phyloP scores from a whole-genome alignment of 768 basidiomycete genomes.

The Phaeotremella skinneri region DNA sequence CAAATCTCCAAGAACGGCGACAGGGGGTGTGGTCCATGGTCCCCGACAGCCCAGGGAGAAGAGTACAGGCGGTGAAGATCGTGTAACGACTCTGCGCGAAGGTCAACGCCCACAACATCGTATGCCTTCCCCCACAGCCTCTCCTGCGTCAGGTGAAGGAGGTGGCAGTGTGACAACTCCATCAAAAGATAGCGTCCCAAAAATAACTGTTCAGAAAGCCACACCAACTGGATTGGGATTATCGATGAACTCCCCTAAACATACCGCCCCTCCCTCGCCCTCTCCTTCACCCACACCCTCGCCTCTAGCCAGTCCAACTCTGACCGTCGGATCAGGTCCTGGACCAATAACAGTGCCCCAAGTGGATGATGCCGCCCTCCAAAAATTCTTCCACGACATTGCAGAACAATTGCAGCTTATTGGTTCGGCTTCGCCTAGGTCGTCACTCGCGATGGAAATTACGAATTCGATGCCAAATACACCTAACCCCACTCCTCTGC shows the following conservation, averaged over 20 bases:
- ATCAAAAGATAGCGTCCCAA: conserved; percentile 17
- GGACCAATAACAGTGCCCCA: conserved; percentile 61
- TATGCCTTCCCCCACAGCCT: too few species aligned
- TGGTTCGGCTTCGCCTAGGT: conserved; percentile 55
- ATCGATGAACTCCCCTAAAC: conserved; percentile 15
- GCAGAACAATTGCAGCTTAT: conserved; percentile 72
- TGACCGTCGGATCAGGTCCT: conserved; percentile 10
- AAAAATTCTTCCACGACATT: conserved; percentile 78
- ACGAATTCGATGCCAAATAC: too few species aligned
- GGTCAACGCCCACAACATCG: too few species aligned
- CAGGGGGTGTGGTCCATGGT: neutral
- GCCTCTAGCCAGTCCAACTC: conserved; percentile 1
- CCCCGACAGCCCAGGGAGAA: neutral
- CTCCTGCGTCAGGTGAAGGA: too few species aligned
- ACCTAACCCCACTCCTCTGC: too few species aligned
- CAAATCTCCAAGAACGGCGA: neutral
- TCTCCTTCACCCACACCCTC: conserved; percentile 27
- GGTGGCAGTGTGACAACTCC: too few species aligned
- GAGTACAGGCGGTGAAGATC: neutral
- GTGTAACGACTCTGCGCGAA: neutral
- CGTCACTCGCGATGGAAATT: conserved; percentile 24
- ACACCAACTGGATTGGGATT: conserved; percentile 33
- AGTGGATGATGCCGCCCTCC: conserved; percentile 70
- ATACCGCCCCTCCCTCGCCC: conserved; percentile 12
- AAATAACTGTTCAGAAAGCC: conserved; percentile 37